These are phyloP conservation scores for Neonectria ditissima DNA, from an alignment of 2,329 filamentous ascomycete genomes.

Conservation along the genomic window DNA sequence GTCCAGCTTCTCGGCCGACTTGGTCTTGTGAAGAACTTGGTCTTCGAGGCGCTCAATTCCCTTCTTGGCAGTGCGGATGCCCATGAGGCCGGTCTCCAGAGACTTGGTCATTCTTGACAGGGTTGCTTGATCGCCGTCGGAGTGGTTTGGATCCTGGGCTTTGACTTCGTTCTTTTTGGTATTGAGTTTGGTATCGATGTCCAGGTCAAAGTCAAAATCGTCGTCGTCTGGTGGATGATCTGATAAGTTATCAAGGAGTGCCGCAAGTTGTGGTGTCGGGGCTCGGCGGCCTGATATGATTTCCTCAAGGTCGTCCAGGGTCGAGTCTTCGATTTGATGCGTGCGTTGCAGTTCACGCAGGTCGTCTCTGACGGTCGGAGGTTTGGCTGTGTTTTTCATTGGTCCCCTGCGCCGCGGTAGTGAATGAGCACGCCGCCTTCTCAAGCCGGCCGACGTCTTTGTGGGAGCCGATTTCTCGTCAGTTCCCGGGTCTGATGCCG, in stretches of 20 bases:
- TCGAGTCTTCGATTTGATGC: constrained; percentile 69
- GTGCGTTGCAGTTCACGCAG: constrained; percentile 63
- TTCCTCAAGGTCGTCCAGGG: constrained; percentile 68
- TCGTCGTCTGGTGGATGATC: constrained; percentile 41
- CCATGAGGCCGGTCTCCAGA: constrained; percentile 62
- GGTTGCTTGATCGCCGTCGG: constrained; percentile 56
- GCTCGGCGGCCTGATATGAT: constrained; percentile 57
- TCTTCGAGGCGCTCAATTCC: constrained; percentile 70
- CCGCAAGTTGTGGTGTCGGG: constrained; percentile 40
- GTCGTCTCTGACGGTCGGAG: constrained; percentile 67
- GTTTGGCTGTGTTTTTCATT: constrained; percentile 65
- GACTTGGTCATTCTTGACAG: constrained; percentile 65
- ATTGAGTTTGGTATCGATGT: constrained; percentile 43
- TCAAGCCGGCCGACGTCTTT: constrained; percentile 40
- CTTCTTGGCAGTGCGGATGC: constrained; percentile 66
- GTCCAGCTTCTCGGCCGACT: constrained; percentile 35
- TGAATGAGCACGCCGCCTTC: constrained; percentile 52
- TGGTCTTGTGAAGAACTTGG: constrained; percentile 57
- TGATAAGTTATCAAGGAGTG: constrained; percentile 42
- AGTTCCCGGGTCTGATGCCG: constrained; percentile 49
- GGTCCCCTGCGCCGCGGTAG: constrained; percentile 58
- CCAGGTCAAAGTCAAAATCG: constrained; percentile 43
- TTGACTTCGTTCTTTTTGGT: constrained; percentile 39
- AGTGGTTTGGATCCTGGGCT: constrained; percentile 44
- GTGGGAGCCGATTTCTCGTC: constrained; percentile 40